A percentile compares a stretch with the other conserved stretches of the same genome.
Conservation (phyloP, 768 basidiomycete species). For the Russula emetica region DNA sequence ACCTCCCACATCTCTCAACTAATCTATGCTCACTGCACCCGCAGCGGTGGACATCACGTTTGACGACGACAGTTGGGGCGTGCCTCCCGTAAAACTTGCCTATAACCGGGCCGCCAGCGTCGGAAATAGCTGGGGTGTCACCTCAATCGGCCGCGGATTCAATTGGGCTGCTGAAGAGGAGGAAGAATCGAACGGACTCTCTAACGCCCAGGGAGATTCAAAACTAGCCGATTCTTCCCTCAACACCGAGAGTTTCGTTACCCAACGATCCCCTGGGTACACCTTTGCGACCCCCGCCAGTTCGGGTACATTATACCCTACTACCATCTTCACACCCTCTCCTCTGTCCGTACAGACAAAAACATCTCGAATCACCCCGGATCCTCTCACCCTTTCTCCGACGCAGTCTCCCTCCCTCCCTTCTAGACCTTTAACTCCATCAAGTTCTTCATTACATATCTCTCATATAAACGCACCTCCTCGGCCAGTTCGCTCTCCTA, state of each 20-base stretch:
- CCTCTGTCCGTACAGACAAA: slow-evolving; percentile 16
- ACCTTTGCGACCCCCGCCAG: slow-evolving; percentile 23
- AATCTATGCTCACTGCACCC: slow-evolving; percentile 51
- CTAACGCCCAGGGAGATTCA: slow-evolving; percentile 17
- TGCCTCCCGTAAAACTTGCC: slow-evolving; percentile 41
- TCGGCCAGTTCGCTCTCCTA: slow-evolving; percentile 41
- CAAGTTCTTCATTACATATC: slow-evolving; percentile 30
- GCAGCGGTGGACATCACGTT: slow-evolving; percentile 56
- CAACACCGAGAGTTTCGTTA: slow-evolving; percentile 9
- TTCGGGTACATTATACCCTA: slow-evolving; percentile 32
- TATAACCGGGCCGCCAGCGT: slow-evolving; percentile 63
- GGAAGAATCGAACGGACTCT: slow-evolving; percentile 28
- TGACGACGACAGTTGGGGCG: slow-evolving; percentile 64
- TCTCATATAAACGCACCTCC: slow-evolving; percentile 35
- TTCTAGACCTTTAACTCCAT: slow-evolving; percentile 31
- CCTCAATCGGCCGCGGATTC: slow-evolving; percentile 78
- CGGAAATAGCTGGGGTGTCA: slow-evolving; percentile 79
- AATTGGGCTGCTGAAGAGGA: slow-evolving; percentile 52
- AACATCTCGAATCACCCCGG: slow-evolving; percentile 30
- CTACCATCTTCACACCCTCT: slow-evolving; percentile 22
- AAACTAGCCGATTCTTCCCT: slow-evolving; percentile 16
- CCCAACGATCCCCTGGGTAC: slow-evolving; percentile 26
- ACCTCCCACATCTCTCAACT: background rate
- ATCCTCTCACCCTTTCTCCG: slow-evolving; percentile 33
- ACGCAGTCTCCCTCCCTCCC: slow-evolving; percentile 30